Base-by-base conservation (phyloP, 805 yeast genomes). In the Metschnikowia peoriensis region DNA sequence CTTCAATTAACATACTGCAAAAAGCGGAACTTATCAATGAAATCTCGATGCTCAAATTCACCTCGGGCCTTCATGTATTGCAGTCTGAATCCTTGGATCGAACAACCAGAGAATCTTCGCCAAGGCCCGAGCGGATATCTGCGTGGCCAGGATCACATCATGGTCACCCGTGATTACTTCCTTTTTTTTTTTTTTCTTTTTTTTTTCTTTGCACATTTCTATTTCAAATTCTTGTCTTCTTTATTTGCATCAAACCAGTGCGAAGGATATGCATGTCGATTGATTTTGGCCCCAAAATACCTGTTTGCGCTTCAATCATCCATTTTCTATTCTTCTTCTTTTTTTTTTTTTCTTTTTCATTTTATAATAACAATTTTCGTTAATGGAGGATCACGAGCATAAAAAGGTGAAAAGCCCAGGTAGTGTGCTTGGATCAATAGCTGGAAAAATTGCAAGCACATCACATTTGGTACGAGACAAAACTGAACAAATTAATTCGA, bases 111-210 rank as follows among this genome's bases (percentile, higher is more conserved):
- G 62, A 67, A 3, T 55, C 66, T 1, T 65, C 72, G 1, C 74
- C 75, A 6, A 63, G 62, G 7, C 75, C 76, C 1, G 77, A 74
- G 50, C 66, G 63, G 42, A 72, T 74, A 7, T 67, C 70, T 34
- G 79, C 89, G 1, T 84, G 89, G 89, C 89, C 89, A 0, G 88
- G 88, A 0, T 76, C 82, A 12, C 78, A 84, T 58, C 88, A 82
- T 58, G 86, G 86, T 0, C 89, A 84, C 63, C 87, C 88, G 16
- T 66, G 52, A 64, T 35, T 17, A 7, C 35, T 11, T 14, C 28
- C 32, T 27, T 10, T 38, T 29, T n/a, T 7, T 37, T 35, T 17
- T 10, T 8, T 44, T 17, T 35, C 32, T 3, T 16, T 34, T 17
- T 34, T 29, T 14, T 22, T 40, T 11, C 22, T n/a, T 12, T 22